Conservation (phyloP, 2,329 filamentous ascomycete species). For the Myriosclerotinia curreyana region DNA sequence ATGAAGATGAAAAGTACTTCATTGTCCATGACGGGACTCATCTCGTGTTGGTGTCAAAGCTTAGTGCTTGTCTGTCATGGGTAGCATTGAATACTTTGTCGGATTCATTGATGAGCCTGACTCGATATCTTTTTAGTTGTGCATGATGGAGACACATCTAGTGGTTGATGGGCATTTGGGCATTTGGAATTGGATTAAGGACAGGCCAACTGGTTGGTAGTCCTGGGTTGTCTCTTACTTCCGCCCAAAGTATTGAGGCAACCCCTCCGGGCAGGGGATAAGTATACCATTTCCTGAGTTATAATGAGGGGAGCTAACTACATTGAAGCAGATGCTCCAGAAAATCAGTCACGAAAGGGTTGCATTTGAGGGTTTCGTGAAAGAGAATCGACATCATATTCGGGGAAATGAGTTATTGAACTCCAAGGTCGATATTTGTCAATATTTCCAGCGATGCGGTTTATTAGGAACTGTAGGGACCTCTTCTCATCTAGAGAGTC, state of each 20-base stretch:
- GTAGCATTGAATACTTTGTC: constrained; percentile 30
- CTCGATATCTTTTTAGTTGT: constrained; percentile 27
- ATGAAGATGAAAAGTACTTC: constrained; percentile 26
- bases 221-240: constrained; percentile 37
- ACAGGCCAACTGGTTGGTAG: constrained; percentile 37
- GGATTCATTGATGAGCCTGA: constrained; percentile 20
- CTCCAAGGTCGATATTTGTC: background rate
- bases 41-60: constrained; percentile 92
- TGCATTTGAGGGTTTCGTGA: background rate
- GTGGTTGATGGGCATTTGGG: constrained; percentile 8
- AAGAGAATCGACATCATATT: background rate
- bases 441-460: constrained; percentile 66
- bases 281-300: constrained; percentile 29
- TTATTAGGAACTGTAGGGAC: constrained; percentile 68
- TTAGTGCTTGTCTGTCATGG: constrained; percentile 71
- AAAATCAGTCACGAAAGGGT: too few species aligned
- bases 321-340: background rate
- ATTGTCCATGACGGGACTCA: constrained; percentile 63
- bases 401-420: background rate
- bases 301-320: background rate
- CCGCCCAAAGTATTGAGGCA: constrained; percentile 28
- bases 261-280: constrained; percentile 39
- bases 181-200: constrained; percentile 22
- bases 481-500: constrained; percentile 62
- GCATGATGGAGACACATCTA: constrained; percentile 15